phyloP scores from a whole-genome alignment of 2,329 filamentous ascomycete species.

The Bipolaris cookei region DNA sequence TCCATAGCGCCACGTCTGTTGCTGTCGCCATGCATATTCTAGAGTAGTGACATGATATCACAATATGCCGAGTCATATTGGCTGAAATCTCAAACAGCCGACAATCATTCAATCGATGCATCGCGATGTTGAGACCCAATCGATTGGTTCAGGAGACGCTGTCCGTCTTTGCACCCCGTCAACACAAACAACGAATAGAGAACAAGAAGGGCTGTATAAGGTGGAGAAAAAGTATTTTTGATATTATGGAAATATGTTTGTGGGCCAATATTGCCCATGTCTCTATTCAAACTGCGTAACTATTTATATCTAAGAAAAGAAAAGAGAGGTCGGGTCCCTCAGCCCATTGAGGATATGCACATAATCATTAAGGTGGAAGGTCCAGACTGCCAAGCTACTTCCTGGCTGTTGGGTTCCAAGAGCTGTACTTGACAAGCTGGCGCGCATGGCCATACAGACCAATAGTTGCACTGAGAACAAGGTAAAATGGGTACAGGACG shows the following conservation, averaged over 20 bases:
- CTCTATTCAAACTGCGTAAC: not conserved
- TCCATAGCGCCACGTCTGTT: not conserved
- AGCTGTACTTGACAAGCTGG: slow-evolving; percentile 54
- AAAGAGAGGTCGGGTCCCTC: not conserved
- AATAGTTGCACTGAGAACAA: slow-evolving; percentile 54
- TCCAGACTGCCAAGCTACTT: slow-evolving; percentile 21
- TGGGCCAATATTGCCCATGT: not conserved
- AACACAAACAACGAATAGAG: not conserved
- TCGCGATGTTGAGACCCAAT: not conserved
- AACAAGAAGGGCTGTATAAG: not conserved
- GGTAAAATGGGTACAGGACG: slow-evolving; percentile 52
- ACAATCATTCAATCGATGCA: not conserved
- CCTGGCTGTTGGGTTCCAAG: slow-evolving; percentile 57
- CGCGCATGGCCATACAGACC: slow-evolving; percentile 57
- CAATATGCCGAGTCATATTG: not conserved
- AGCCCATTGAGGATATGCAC: not conserved
- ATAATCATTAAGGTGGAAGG: not conserved
- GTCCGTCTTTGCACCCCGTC: not conserved
- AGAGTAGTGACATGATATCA: not conserved
- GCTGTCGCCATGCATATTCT: not conserved
- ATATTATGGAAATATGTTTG: not conserved
- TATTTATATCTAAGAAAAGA: slow-evolving; percentile 1
- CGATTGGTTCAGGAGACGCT: not conserved
- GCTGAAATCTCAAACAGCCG: not conserved
- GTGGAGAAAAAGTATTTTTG: slow-evolving; percentile 2